These are phyloP conservation scores for Ricinus communis DNA, from an alignment of 345 rosid genomes.

Conservation along the genomic window DNA sequence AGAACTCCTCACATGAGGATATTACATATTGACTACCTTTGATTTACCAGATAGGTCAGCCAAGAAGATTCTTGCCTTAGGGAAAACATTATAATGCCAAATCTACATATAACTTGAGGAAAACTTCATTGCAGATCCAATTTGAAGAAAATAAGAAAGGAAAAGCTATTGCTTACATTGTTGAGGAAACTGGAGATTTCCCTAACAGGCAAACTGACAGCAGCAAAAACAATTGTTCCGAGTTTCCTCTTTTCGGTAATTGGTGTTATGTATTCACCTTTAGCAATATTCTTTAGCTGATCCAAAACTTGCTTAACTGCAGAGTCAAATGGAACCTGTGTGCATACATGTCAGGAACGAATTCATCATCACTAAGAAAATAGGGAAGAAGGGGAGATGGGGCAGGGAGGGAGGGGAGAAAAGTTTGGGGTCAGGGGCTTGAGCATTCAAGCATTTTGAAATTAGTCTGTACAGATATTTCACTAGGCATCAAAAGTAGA, in stretches of 20 bases:
- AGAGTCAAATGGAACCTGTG: conserved; percentile 74
- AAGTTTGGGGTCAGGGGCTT: not conserved
- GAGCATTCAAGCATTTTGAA: no score
- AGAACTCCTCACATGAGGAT: not conserved
- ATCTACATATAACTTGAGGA: no score
- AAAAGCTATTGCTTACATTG: conserved; percentile 42
- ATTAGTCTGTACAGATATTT: not conserved
- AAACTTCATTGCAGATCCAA: no score
- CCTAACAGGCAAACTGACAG: conserved; percentile 59
- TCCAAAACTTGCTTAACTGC: conserved; percentile 70
- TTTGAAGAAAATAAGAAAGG: not conserved
- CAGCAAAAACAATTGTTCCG: conserved; percentile 75
- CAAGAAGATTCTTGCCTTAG: not conserved
- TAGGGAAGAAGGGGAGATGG: no score
- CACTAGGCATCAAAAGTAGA: not conserved
- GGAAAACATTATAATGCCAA: not conserved
- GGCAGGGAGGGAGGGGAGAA: no score
- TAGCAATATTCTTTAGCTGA: conserved; percentile 62
- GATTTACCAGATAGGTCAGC: not conserved
- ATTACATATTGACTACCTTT: not conserved
- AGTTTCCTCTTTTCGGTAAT: conserved; percentile 61
- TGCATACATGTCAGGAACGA: conserved; percentile 1
- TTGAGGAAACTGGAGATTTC: conserved; percentile 56
- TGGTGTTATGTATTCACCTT: conserved; percentile 66
- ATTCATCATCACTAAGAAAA: not conserved